Evolutionary conservation across 805 yeast species (phyloP).

Genomic region (Myxozyma lipomycoides): DNA sequence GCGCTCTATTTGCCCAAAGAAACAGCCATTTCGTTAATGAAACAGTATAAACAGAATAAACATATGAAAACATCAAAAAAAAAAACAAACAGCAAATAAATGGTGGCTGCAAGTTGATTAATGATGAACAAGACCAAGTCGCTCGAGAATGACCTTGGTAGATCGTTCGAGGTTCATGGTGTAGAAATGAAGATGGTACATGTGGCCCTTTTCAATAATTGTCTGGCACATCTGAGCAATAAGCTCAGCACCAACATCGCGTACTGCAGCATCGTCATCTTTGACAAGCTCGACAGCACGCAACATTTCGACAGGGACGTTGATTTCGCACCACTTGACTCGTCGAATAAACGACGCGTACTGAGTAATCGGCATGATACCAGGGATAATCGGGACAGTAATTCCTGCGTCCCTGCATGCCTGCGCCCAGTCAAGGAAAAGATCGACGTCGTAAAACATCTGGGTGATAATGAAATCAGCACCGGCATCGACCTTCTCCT

Average conservation of each 20-base stretch:
- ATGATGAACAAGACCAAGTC: conserved; percentile 52
- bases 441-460: conserved; percentile 92
- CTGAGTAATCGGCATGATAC: conserved; percentile 98
- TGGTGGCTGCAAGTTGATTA: not conserved
- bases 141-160: conserved; percentile 80
- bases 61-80: conserved; percentile 1
- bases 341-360: conserved; percentile 89
- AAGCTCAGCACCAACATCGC: conserved; percentile 78
- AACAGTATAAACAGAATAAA: conserved; percentile 1
- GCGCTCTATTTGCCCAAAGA: conserved; percentile 13
- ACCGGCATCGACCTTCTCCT: conserved; percentile 89
- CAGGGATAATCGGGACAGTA: conserved; percentile 86
- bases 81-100: not conserved
- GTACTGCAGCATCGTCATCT: conserved; percentile 84
- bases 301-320: conserved; percentile 69
- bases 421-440: conserved; percentile 77
- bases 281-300: conserved; percentile 72
- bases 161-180: conserved; percentile 96
- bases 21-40: conserved; percentile 12
- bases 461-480: conserved; percentile 93
- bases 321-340: conserved; percentile 88
- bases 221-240: conserved; percentile 78
- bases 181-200: conserved; percentile 88
- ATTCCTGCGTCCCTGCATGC: conserved; percentile 68
- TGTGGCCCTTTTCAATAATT: conserved; percentile 62